Base-by-base conservation (phyloP, 2,329 filamentous ascomycete genomes). In the Talaromyces sp. region DNA sequence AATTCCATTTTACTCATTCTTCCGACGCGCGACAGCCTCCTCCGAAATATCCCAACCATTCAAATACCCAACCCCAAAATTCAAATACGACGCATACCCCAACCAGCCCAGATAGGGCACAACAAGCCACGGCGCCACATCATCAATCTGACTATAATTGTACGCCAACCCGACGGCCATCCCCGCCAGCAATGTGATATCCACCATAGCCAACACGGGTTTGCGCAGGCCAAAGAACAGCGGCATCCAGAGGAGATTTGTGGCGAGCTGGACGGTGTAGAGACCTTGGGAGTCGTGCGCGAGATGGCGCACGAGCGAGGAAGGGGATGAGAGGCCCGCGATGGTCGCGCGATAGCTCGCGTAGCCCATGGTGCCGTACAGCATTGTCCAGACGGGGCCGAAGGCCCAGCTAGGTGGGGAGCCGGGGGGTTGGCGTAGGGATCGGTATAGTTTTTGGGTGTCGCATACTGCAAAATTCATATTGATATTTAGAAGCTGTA, bases 191-290 rank as follows among this genome's bases (percentile, higher is more conserved):
- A 87, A 82, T 29, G 90, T 76, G 56, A 96, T 88, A 72, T 97
- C 90, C 29, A 83, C 82, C 7, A 90, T 85, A 3, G 92, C 92
- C 69, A 86, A 84, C 57, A 88, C 81, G 1, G 92, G 91, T 17
- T 85, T 84, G 65, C 88, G 87, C 56, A 88, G 71, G n/a, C 84
- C 83, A 72, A 96, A 97, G 83, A 97, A 97, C 11, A 97, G 83
- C 12, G 93, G 93, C 84, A 92, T 97, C 91, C 91, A 97, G 58
- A 88, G 75, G 31, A 96, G 80, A 73, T 97, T 97, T 56, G 97
- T 81, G 11, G 83, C 89, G 7, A 97, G 86, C 76, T 97, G 92
- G 62, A 92, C 80, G 2, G 89, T 90, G 79, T 96, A 97, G 31
- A 97, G 82, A 0, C 88, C 90, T 61, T 90, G 88, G 65, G 87